phyloP scores from a whole-genome alignment of 1,284 basidiomycete species.

The Fomitiporia mediterranea region DNA sequence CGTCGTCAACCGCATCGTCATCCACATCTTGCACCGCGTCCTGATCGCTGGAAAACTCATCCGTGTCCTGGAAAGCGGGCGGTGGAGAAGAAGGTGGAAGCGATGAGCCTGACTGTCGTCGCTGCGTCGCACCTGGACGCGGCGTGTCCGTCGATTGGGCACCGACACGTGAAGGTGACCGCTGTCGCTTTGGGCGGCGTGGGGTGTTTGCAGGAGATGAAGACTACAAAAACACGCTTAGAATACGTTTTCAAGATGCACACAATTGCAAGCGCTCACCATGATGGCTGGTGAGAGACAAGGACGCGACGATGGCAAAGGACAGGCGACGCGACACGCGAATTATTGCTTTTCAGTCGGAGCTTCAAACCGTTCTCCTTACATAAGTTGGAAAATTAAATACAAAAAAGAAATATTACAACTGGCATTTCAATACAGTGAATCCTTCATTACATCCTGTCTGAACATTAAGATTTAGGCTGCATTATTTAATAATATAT shows the following conservation, averaged over 20 bases:
- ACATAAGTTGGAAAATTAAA: too few species aligned
- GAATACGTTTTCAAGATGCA: background rate
- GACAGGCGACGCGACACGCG: constrained; percentile 17
- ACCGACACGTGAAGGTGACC: constrained; percentile 50
- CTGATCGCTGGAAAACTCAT: constrained; percentile 73
- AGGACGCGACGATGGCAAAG: background rate
- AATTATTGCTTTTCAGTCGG: constrained; percentile 14
- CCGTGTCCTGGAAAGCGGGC: constrained; percentile 81
- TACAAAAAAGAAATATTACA: too few species aligned
- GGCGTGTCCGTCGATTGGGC: constrained; percentile 50
- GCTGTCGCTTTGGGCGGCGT: constrained; percentile 53
- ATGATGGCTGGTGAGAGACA: constrained; percentile 1
- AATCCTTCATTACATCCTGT: too few species aligned
- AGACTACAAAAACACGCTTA: background rate
- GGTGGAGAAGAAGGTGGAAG: constrained; percentile 82
- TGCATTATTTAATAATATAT: too few species aligned
- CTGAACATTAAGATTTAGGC: too few species aligned
- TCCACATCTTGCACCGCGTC: constrained; percentile 70
- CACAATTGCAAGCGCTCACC: background rate
- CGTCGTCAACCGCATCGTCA: constrained; percentile 61
- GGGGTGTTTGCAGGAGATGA: constrained; percentile 20
- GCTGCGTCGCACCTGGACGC: constrained; percentile 37
- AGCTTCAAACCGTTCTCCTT: constrained; percentile 17
- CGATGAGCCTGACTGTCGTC: constrained; percentile 61
- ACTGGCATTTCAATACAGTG: too few species aligned